Conservation (phyloP, 2,329 filamentous ascomycete genomes). For the Colletotrichum lindemuthianum region DNA sequence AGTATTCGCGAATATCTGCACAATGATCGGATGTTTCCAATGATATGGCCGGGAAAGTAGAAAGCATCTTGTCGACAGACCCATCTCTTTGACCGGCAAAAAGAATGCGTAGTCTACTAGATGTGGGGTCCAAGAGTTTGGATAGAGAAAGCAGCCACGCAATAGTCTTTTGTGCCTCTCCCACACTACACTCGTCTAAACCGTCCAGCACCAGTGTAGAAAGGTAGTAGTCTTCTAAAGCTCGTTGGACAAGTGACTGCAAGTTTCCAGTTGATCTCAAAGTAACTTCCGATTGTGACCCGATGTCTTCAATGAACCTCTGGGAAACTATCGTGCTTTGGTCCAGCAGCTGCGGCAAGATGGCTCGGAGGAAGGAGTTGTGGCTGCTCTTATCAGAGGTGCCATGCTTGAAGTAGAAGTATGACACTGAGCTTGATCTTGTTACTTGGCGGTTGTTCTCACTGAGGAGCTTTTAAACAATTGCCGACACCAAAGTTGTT, state of each 20-base stretch:
- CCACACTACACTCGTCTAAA: background rate
- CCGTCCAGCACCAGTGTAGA: background rate
- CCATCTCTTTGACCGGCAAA: constrained; percentile 6
- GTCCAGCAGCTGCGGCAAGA: background rate
- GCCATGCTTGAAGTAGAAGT: constrained; percentile 9
- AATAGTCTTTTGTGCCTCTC: background rate
- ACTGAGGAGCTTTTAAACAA: background rate
- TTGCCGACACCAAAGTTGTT: background rate
- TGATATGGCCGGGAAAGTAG: background rate
- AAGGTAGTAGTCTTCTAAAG: background rate
- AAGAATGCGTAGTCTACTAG: background rate
- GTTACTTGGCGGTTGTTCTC: background rate
- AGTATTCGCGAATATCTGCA: background rate
- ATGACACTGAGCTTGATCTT: background rate
- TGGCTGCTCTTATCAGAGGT: background rate
- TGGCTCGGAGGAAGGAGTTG: background rate
- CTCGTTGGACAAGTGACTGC: background rate
- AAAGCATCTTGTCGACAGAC: background rate
- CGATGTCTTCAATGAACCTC: background rate
- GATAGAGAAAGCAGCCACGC: background rate
- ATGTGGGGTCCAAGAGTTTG: background rate
- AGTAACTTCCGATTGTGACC: background rate
- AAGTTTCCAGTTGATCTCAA: background rate
- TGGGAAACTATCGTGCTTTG: background rate
- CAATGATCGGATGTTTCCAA: background rate